A percentile compares a stretch with the other conserved stretches of the same genome.
Conservation (phyloP, 1,139 yeast genomes). For the Kodamaea suecica region DNA sequence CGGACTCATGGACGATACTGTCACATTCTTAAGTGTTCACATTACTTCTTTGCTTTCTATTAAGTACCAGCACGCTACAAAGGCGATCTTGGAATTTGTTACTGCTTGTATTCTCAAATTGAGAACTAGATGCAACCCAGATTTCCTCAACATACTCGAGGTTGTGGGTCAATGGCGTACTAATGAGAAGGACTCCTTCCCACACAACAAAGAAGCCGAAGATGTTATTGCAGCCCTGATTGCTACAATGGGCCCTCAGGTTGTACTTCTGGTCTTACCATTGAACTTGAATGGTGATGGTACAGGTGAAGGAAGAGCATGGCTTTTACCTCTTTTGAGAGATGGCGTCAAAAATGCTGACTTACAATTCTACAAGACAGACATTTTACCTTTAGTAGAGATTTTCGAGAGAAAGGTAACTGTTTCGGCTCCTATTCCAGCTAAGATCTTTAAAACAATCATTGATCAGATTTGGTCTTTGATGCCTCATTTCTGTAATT, state of each 20-base stretch:
- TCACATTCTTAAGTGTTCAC: constrained; percentile 47
- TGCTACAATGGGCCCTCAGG: constrained; percentile 80
- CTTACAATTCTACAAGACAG: constrained; percentile 57
- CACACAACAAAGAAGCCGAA: constrained; percentile 77
- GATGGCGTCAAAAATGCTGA: constrained; percentile 76
- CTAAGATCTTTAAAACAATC: constrained; percentile 76
- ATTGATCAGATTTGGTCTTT: constrained; percentile 91
- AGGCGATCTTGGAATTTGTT: constrained; percentile 68
- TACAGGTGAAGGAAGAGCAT: constrained; percentile 66
- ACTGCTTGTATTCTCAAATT: constrained; percentile 64
- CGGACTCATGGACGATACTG: constrained; percentile 55
- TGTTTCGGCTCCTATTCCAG: constrained; percentile 55
- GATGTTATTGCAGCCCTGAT: constrained; percentile 76
- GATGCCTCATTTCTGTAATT: constrained; percentile 83
- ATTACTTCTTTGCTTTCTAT: constrained; percentile 63
- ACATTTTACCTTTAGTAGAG: constrained; percentile 66
- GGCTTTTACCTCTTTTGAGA: constrained; percentile 91
- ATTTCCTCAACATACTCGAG: constrained; percentile 61
- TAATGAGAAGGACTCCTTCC: constrained; percentile 64
- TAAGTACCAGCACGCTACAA: constrained; percentile 73
- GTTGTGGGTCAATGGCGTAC: constrained; percentile 87
- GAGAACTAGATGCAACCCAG: constrained; percentile 69
- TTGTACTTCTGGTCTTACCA: constrained; percentile 70
- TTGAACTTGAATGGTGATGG: constrained; percentile 54
- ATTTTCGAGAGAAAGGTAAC: constrained; percentile 51